These are phyloP conservation scores for Blastosporella zonata DNA, from an alignment of 1,284 basidiomycete species.

Conservation along the genomic window DNA sequence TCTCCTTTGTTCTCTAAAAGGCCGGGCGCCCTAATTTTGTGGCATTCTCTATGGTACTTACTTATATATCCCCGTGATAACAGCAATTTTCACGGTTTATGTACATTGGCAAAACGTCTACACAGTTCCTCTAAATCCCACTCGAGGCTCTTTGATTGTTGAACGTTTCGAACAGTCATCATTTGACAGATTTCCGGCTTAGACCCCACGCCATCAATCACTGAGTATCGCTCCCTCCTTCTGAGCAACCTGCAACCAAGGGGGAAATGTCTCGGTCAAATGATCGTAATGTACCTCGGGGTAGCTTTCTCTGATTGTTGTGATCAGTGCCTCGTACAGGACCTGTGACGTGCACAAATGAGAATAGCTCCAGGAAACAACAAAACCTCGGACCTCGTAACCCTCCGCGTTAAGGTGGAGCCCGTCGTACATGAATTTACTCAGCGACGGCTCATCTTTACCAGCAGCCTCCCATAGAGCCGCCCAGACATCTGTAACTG, in stretches of 20 bases:
- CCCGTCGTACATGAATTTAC: constrained; percentile 62
- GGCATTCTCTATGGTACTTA: constrained; percentile 7
- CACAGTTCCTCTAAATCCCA: background rate
- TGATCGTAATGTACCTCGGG: constrained; percentile 71
- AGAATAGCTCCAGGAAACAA: constrained; percentile 2
- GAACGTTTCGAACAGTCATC: background rate
- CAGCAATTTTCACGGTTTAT: too few relatives aligned
- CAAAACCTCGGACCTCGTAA: constrained; percentile 51
- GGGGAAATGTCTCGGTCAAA: constrained; percentile 50
- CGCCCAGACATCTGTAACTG: constrained; percentile 70
- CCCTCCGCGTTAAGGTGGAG: constrained; percentile 74
- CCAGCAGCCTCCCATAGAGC: constrained; percentile 66
- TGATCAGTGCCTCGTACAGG: constrained; percentile 60
- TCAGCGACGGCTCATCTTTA: constrained; percentile 47
- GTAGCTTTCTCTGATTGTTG: constrained; percentile 52
- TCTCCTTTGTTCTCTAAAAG: constrained; percentile 10
- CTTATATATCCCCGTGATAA: too few relatives aligned
- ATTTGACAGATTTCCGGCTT: background rate
- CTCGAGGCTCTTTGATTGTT: too few relatives aligned
- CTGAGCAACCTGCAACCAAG: constrained; percentile 29
- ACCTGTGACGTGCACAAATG: constrained; percentile 40
- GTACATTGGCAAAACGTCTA: background rate
- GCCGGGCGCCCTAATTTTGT: background rate
- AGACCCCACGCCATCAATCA: background rate
- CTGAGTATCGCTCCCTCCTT: background rate